Base-by-base conservation (phyloP, 495 filamentous ascomycete species). In the Tetracladium marchalianum region DNA sequence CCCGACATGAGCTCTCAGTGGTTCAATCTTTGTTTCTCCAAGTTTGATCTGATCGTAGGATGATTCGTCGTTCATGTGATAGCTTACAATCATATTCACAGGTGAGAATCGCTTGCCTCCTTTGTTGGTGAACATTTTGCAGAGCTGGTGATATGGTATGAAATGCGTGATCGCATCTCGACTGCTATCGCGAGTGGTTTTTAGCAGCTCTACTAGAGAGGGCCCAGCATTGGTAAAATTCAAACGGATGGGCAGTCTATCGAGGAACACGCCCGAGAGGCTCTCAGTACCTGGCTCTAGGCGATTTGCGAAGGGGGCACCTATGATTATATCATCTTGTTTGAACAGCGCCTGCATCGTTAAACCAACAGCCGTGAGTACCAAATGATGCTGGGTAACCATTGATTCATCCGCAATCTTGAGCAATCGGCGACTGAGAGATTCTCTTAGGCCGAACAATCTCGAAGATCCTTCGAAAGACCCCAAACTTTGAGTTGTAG, bases 231-330 rank as follows among this genome's bases (percentile, higher is more conserved):
- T 17, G 8, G 43, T 31, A 33, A 47, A 62, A 8, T 31, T 22
- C n/a, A 67, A 52, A 6, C 64, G 59, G 11, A 67, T 49, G 0
- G 64, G 62, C 1, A 67, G 37, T 1, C 58, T 60, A 36, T 65
- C 59, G 4, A 67, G 57, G 42, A 65, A 67, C 0, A 65, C 51
- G 1, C 62, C 62, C 24, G 64, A 49, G 10, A 43, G 51, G n/a
- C n/a, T n/a, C n/a, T n/a, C n/a, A n/a, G n/a, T n/a, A n/a, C n/a
- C n/a, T n/a, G n/a, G n/a, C 6, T 56, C 41, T 8, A 61, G 35
- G 16, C 64, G 62, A 35, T 63, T 63, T 7, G 62, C 18, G 31
- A 51, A 60, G 4, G 64, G 64, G 0, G 33, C 48, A 0, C 62
- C 62, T 1, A 65, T 22, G 1, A 56, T 38, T 10, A 66, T 57